Evolutionary conservation across 305 asterid species (phyloP).

Genomic region (Ajuga reptans): DNA sequence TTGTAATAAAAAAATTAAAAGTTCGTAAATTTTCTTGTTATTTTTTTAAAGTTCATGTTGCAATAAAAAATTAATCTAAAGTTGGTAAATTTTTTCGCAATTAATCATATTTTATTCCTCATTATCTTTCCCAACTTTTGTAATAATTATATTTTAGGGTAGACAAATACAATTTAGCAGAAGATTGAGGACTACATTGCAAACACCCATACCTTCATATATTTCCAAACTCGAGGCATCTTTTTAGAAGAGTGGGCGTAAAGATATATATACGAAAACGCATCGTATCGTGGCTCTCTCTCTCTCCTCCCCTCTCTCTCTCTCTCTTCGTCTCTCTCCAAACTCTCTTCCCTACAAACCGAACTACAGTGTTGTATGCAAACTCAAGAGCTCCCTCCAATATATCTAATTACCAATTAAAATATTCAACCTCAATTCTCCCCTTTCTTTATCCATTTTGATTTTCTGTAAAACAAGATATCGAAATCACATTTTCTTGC

Average conservation of each 20-base stretch:
- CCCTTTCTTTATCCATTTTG: neutral
- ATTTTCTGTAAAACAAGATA: neutral
- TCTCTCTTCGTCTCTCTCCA: slow-evolving; percentile 25
- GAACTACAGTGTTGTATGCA: slow-evolving; percentile 36
- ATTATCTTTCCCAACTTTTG: no score
- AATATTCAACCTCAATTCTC: slow-evolving; percentile 22
- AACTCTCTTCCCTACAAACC: slow-evolving; percentile 32
- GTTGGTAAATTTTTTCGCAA: no score
- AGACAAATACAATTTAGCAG: neutral
- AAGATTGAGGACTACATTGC: slow-evolving; percentile 16
- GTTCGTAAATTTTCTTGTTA: no score
- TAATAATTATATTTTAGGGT: neutral
- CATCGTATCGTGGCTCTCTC: slow-evolving; percentile 25
- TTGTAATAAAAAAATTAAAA: no score
- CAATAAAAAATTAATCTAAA: no score
- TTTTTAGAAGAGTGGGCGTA: slow-evolving; percentile 39
- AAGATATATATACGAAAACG: slow-evolving; percentile 35
- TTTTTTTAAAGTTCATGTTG: no score
- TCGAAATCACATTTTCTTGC: slow-evolving; percentile 11
- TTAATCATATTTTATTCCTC: no score
- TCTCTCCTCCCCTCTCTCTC: neutral
- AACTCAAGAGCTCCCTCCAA: slow-evolving; percentile 44
- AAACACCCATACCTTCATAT: slow-evolving; percentile 18
- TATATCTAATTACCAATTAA: slow-evolving; percentile 22
- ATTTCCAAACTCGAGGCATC: slow-evolving; percentile 33